Conservation (phyloP, 2,329 filamentous ascomycete species). For the Alternaria arbusti region DNA sequence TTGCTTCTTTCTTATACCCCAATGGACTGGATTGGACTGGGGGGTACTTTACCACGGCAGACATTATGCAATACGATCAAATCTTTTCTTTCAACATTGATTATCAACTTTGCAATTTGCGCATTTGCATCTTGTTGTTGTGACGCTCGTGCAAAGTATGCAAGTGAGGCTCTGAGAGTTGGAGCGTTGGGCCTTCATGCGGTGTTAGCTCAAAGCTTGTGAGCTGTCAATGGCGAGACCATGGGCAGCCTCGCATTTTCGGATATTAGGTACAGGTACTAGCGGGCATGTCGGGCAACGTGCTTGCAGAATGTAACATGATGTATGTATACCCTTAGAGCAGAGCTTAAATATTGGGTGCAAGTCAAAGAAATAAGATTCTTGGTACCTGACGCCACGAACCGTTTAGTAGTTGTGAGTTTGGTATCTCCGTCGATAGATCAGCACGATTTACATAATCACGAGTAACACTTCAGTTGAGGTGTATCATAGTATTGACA, state of each 20-base stretch:
- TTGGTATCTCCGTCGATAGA: neutral
- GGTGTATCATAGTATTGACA: neutral
- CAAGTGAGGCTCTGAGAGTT: neutral
- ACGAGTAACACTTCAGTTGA: neutral
- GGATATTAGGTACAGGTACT: neutral
- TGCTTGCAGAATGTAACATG: neutral
- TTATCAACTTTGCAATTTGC: neutral
- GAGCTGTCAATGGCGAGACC: neutral
- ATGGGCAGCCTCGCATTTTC: neutral
- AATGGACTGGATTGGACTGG: conserved; percentile 5
- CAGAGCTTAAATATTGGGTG: neutral
- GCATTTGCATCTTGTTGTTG: neutral
- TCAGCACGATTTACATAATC: neutral
- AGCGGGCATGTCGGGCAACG: neutral
- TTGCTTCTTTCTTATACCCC: conserved; percentile 4
- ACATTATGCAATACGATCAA: neutral
- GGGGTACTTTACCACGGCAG: neutral
- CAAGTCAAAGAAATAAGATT: neutral
- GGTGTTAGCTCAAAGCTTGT: neutral
- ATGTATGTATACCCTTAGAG: neutral
- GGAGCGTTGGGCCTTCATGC: neutral
- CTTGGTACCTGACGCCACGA: neutral
- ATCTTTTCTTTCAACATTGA: neutral
- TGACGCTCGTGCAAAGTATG: neutral
- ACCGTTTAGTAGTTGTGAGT: neutral